phyloP scores from a whole-genome alignment of 495 filamentous ascomycete genomes.

The Chaetomidium leptoderma region DNA sequence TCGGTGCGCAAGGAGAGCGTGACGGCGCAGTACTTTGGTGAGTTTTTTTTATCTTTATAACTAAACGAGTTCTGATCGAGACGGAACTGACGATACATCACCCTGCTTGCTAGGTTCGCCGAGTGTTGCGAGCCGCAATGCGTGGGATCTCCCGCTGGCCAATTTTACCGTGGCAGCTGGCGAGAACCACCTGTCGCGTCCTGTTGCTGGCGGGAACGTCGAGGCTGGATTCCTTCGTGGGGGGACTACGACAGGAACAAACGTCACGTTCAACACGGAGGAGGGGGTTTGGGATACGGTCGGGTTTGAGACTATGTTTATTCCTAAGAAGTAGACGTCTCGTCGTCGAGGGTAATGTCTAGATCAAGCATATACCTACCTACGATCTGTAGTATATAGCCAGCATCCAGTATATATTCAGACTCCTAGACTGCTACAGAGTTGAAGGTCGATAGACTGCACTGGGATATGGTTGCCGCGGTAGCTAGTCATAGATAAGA shows the following conservation, averaged over 20 bases:
- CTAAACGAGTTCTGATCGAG: no score
- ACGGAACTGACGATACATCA: not conserved
- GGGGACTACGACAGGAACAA: conserved; percentile 41
- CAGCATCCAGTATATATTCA: no score
- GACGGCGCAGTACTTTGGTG: conserved; percentile 53
- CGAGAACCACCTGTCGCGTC: conserved; percentile 45
- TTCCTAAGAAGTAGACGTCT: not conserved
- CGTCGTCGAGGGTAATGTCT: no score
- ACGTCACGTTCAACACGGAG: conserved; percentile 47
- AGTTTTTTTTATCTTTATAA: not conserved
- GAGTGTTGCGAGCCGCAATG: conserved; percentile 41
- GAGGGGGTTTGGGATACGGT: conserved; percentile 29
- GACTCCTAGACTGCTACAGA: no score
- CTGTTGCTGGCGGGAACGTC: conserved; percentile 46
- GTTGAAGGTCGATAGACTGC: no score
- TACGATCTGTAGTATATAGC: no score
- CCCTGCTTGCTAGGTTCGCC: conserved; percentile 12
- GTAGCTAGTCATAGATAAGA: no score
- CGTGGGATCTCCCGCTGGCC: conserved; percentile 54
- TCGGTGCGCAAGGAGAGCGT: conserved; percentile 46
- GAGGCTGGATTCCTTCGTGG: conserved; percentile 45
- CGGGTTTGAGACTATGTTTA: conserved; percentile 22
- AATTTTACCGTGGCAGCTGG: conserved; percentile 58
- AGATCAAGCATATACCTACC: no score
- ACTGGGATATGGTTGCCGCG: no score